phyloP scores from a whole-genome alignment of 129 eudicot genomes.

The Solidago caesia region DNA sequence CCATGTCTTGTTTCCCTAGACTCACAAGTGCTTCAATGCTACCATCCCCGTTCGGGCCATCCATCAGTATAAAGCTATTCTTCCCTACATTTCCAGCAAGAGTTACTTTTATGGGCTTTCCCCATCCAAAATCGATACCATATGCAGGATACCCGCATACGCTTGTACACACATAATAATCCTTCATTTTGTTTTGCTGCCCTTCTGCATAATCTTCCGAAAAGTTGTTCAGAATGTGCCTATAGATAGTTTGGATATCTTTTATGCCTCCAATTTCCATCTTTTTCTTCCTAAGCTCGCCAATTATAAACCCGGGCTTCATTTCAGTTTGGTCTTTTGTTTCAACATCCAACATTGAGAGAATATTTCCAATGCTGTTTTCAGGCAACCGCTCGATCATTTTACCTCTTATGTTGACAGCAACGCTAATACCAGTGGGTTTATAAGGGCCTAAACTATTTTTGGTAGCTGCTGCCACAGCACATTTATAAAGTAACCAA shows the following conservation, averaged over 20 bases:
- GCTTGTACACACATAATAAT: not conserved
- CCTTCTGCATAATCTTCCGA: not conserved
- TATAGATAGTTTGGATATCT: not conserved
- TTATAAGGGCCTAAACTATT: not conserved
- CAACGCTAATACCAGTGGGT: not conserved
- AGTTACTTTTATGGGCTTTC: slow-evolving; percentile 9
- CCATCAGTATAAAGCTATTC: not conserved
- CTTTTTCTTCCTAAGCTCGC: not conserved
- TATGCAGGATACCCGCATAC: not conserved
- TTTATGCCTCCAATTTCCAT: not conserved
- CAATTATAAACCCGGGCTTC: not conserved
- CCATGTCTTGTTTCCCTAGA: not conserved
- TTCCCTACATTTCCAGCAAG: not conserved
- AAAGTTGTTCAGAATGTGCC: not conserved
- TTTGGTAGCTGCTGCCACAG: not conserved
- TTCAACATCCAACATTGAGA: too few species aligned
- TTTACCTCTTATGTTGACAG: not conserved
- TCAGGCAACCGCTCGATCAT: not conserved
- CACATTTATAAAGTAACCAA: not conserved
- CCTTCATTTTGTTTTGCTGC: not conserved
- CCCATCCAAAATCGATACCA: slow-evolving; percentile 17
- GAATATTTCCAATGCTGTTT: not conserved
- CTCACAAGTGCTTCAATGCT: slow-evolving; percentile 2
- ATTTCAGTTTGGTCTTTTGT: not conserved
- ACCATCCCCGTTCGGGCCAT: not conserved